Evolutionary conservation across 306 rosid genomes (phyloP).

Genomic region (Corylus americana): DNA sequence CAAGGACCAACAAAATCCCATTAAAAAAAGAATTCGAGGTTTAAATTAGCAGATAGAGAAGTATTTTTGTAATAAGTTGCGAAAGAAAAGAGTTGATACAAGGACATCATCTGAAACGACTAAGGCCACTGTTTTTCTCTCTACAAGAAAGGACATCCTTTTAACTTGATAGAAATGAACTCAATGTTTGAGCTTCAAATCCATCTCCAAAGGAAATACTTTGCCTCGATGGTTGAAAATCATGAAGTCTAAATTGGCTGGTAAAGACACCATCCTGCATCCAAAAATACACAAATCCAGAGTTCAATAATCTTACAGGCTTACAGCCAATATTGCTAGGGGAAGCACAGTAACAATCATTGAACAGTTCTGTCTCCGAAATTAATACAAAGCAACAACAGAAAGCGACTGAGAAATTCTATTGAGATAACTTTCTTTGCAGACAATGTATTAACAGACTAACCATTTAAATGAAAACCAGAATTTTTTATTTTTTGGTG

Average conservation of each 20-base stretch:
- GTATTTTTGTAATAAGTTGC: constrained; percentile 15
- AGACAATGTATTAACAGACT: not conserved
- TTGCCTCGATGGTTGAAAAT: constrained; percentile 87
- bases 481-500: not conserved
- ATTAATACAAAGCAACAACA: not conserved
- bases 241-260: constrained; percentile 77
- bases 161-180: constrained; percentile 17
- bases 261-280: constrained; percentile 78
- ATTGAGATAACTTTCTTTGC: not conserved
- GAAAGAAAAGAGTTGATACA: constrained; percentile 21
- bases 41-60: constrained; percentile 28
- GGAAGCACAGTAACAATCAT: constrained; percentile 6
- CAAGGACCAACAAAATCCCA: not conserved
- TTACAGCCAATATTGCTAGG: not conserved
- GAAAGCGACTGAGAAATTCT: constrained; percentile 14
- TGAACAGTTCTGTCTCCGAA: constrained; percentile 12
- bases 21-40: not conserved
- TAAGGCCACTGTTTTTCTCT: constrained; percentile 5
- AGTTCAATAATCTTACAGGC: constrained; percentile 19
- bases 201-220: constrained; percentile 48
- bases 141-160: constrained; percentile 3
- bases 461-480: not conserved
- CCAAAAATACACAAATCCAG: constrained; percentile 25
- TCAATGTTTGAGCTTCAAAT: constrained; percentile 58
- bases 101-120: constrained; percentile 21